A percentile compares a stretch with the other conserved stretches of the same genome.
phyloP scores from a whole-genome alignment of 1,139 yeast genomes.

The Debaryomycetaceae sp. region DNA sequence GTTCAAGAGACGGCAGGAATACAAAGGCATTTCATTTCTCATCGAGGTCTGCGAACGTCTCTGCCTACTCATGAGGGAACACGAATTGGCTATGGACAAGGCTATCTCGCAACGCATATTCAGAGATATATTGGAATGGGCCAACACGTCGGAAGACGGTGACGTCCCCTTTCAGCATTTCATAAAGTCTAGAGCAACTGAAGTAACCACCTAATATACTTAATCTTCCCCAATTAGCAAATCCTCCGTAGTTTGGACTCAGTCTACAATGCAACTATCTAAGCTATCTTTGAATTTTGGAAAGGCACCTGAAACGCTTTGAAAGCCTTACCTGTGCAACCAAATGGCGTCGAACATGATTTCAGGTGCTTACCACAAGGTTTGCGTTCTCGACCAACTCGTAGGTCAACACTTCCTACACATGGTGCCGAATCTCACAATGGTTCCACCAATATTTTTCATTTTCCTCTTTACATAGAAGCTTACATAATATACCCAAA shows the following conservation, averaged over 20 bases:
- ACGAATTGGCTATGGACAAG: constrained; percentile 59
- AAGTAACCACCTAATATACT: constrained; percentile 1
- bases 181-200: constrained; percentile 9
- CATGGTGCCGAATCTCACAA: too few species aligned
- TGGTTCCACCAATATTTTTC: background rate
- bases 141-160: constrained; percentile 46
- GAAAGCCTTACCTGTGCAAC: too few species aligned
- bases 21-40: constrained; percentile 50
- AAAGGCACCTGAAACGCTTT: too few species aligned
- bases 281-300: too few species aligned
- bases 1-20: constrained; percentile 61
- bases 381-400: background rate
- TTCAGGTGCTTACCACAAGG: too few species aligned
- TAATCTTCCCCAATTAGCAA: background rate
- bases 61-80: constrained; percentile 55
- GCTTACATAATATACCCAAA: background rate
- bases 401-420: background rate
- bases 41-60: constrained; percentile 76
- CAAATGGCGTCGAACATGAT: too few species aligned
- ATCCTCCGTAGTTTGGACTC: too few species aligned
- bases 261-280: too few species aligned
- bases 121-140: constrained; percentile 57
- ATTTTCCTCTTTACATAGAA: background rate
- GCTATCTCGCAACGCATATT: constrained; percentile 51
- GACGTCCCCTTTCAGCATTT: constrained; percentile 22